Percentiles rank a stretch among this genome's conserved stretches.
These are phyloP conservation scores for Lenwebbia sp. DNA, from an alignment of 345 rosid species.

Conservation along the genomic window DNA sequence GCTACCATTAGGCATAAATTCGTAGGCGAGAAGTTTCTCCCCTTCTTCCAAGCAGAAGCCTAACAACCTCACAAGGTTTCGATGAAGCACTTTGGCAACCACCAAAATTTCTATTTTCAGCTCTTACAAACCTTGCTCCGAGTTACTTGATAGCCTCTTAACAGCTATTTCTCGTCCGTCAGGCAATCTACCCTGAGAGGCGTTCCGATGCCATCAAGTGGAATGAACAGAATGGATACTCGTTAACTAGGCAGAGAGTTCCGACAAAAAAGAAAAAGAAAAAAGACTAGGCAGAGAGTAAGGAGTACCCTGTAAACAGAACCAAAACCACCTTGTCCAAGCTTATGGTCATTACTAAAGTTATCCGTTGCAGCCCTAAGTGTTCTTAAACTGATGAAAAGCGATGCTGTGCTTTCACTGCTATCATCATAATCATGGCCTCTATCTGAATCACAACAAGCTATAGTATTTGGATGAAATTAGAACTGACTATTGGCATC, in stretches of 20 bases:
- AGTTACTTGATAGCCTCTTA: conserved; percentile 16
- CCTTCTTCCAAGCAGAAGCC: conserved; percentile 29
- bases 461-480: background rate
- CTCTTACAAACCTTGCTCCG: conserved; percentile 18
- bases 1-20: conserved; percentile 27
- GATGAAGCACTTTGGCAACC: conserved; percentile 19
- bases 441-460: background rate
- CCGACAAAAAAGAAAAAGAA: too few relatives aligned
- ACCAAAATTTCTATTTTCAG: conserved; percentile 23
- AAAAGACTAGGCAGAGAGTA: background rate
- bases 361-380: conserved; percentile 13
- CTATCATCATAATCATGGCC: background rate
- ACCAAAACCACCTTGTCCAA: conserved; percentile 31
- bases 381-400: conserved; percentile 7
- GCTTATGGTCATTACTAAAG: conserved; percentile 19
- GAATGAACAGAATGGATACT: background rate
- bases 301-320: conserved; percentile 21
- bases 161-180: conserved; percentile 21
- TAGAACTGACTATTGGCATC: background rate
- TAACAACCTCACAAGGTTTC: conserved; percentile 27
- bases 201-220: background rate
- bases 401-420: conserved; percentile 2
- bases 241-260: background rate
- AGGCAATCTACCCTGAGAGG: conserved; percentile 11
- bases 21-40: conserved; percentile 31